Evolutionary conservation across 2,329 filamentous ascomycete genomes (phyloP), one percentile per base, ranked within the genome.

Genomic region (Parafenestella ontariensis): DNA sequence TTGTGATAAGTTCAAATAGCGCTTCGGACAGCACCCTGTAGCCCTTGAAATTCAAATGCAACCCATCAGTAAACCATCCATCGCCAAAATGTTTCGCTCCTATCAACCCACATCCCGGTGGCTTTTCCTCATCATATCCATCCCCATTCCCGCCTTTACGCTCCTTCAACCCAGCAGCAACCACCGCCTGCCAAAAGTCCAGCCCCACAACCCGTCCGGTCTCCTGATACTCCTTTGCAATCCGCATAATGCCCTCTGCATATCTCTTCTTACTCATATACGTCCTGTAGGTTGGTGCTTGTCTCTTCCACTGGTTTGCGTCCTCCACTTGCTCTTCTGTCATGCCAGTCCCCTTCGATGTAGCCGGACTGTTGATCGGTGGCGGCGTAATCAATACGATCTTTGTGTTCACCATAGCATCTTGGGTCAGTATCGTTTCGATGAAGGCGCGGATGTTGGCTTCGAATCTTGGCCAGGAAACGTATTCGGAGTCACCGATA

Each of bases 261-360:
- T 77, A 78, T 36, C 59, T 46, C 49, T 72, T 74, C 65, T 77
- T 78, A 26, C 64, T 75, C 61, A 73, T 56, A 54, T 75, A 78
- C 5, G 72, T 76, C 47, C 47, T 66, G 41, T 73, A 74, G 3
- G 58, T 65, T n/a, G 49, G 53, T 2, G 52, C 54, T 31, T 63
- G 34, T 33, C 57, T 69, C 20, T 60, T 58, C 23, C 46, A 50
- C 2, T 18, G 3, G 3, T 57, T 59, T 4, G 37, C 28, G 1
- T 54, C 48, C 23, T 55, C 44, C 10, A 59, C 45, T 11, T 60
- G 52, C 3, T 49, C 43, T 2, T 41, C 41, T 10, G 39, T 37
- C 13, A 44, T 48, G 2, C n/a, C 39, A 1, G 29, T 36, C 1
- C 46, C 24, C 1, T 24, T n/a, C 1, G 31, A 4, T 2, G 61